A percentile compares a stretch with the other conserved stretches of the same genome.
These are phyloP conservation scores for Talaromyces pinophilus DNA, from an alignment of 2,329 filamentous ascomycete genomes.

Conservation along the genomic window DNA sequence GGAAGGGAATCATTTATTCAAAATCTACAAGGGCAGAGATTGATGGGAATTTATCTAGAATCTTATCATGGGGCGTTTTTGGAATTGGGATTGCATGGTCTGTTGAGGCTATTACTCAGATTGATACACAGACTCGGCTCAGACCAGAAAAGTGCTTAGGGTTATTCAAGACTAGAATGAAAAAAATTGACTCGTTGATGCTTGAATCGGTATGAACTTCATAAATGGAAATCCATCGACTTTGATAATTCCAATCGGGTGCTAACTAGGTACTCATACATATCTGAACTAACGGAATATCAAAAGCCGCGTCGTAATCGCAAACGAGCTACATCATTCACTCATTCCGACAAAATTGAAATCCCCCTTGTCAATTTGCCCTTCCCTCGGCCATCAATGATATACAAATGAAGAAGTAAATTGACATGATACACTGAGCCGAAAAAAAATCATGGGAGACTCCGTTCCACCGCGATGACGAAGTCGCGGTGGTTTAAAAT, in stretches of 20 bases:
- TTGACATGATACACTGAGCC: slow-evolving; percentile 7
- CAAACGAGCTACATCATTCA: neutral
- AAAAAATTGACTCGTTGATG: neutral
- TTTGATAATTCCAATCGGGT: slow-evolving; percentile 1
- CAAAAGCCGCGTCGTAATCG: neutral
- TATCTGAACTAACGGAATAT: neutral
- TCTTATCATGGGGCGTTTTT: neutral
- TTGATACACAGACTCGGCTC: neutral
- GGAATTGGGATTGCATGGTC: neutral
- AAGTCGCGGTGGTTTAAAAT: neutral
- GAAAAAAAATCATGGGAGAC: slow-evolving; percentile 9
- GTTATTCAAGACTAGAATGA: neutral
- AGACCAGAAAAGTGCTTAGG: neutral
- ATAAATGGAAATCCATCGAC: neutral
- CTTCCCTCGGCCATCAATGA: neutral
- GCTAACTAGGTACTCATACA: slow-evolving; percentile 16
- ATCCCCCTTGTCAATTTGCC: neutral
- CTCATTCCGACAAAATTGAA: neutral
- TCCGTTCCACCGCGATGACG: slow-evolving; percentile 7
- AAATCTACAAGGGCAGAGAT: neutral
- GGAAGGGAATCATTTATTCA: neutral
- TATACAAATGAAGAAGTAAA: slow-evolving; percentile 12
- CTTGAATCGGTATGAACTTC: neutral
- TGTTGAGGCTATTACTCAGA: neutral
- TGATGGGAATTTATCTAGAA: neutral